phyloP scores from a whole-genome alignment of 306 rosid genomes.

The Prunus campanulata region DNA sequence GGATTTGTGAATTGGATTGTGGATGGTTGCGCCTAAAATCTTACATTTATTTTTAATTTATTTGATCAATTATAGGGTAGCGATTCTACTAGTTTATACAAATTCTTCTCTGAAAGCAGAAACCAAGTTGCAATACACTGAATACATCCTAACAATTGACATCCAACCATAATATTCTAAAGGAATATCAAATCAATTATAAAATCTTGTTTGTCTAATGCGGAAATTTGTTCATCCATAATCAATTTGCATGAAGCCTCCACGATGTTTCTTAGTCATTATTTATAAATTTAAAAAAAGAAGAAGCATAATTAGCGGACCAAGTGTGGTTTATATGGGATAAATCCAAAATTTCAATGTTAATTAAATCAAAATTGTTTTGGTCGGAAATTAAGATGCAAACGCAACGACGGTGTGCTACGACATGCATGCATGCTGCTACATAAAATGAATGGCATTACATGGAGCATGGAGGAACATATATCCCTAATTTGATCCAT shows the following conservation, averaged over 20 bases:
- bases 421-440: background rate
- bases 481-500: background rate
- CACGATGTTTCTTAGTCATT: slow-evolving; percentile 6
- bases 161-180: background rate
- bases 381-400: slow-evolving; percentile 12
- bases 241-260: slow-evolving; percentile 11
- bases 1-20: no score
- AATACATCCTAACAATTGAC: background rate
- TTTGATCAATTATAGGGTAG: no score
- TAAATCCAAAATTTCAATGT: background rate
- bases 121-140: background rate
- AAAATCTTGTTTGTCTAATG: background rate
- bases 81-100: no score
- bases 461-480: slow-evolving; percentile 15
- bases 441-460: background rate
- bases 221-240: background rate
- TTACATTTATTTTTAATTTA: no score
- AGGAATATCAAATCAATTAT: background rate
- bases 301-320: background rate
- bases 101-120: background rate
- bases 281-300: no score
- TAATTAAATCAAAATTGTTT: background rate
- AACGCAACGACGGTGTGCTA: slow-evolving; percentile 9
- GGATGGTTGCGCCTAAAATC: no score
- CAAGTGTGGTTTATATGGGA: background rate